Base-by-base conservation (phyloP, 371 early-diverging fungal genomes). In the Mucor saturninus region DNA sequence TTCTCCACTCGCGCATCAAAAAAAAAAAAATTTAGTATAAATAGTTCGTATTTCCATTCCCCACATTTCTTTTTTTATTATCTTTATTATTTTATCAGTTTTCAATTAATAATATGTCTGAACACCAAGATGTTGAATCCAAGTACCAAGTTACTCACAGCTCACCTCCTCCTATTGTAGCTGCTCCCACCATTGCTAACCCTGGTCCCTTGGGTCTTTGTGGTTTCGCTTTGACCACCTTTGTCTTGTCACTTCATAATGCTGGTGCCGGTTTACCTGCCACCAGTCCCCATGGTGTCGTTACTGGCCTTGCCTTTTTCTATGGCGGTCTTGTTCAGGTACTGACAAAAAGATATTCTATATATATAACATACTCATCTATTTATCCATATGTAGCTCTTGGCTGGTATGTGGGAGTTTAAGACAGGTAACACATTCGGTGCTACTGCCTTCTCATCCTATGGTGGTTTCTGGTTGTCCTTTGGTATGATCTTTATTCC, bases 251-350 rank as follows among this genome's bases (percentile, higher is more conserved):
- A 21, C 72, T 83, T 35, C 86, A 88, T 68, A 89, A 90, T 67
- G 83, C 88, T 35, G 89, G 84, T 56, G 88, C 86, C 10, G 90
- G 90, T 35, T 73, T 86, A n/a, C 69, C 75, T 45, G 68, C 81
- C 15, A 75, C 72, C 31, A 74, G 84, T 13, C 89, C 89, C 43
- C 72, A 74, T 13, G 65, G 80, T 53, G 83, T 89, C 46, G 83
- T 89, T 30, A 62, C 83, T 30, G 89, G 91, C 54, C 83, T 91
- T 49, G 93, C 89, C 11, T 72, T 92, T 56, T 90, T 89, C 76
- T 93, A 91, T 70, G 92, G 93, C 51, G 93, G 93, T 43, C 76
- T 90, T 31, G 86, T 84, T 65, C 93, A 92, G 76, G 78, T 92
- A 57, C 21, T 21, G 21, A 21, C 21, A 21, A 21, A 21, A 21